Evolutionary conservation across 176 grass and related monocot genomes (phyloP), one percentile per base, ranked within the genome.

Genomic region (Oryza nivara): DNA sequence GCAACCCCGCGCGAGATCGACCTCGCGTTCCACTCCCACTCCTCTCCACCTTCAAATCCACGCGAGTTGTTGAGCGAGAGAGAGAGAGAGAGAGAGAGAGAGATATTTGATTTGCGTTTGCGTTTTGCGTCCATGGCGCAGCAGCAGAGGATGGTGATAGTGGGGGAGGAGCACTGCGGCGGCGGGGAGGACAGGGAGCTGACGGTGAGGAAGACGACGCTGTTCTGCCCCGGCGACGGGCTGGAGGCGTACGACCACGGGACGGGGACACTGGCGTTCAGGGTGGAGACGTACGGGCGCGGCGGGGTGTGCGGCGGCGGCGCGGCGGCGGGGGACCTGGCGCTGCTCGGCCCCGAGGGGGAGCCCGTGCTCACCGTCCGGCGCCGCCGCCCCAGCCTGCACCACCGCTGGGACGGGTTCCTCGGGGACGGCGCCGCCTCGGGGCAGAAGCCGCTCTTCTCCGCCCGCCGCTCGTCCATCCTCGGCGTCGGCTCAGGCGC

Each of bases 381-480:
- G 47, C 77, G 92, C 14, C 92, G 86, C 87, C 76, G 96, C 49
- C 96, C 93, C 41, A 99, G 96, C 88, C 85, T 99, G 83, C 96
- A 96, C 86, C 78, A 91, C 51, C 86, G 96, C 70, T 99, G 96
- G 96, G 96, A 99, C 65, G 96, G 91, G 9, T 99, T 92, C 88
- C 68, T 86, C 3, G 96, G 96, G 2, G 96, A 96, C 86, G 84
- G 78, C 73, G 34, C 35, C 5, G 88, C 65, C 11, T 43, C 66
- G 2, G 84, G 84, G 0, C 80, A 84, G 95, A 92, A 92, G 86
- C 93, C 96, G 9, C 41, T 94, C 36, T 99, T 99, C 89, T 85
- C 93, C 43, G 91, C 92, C 6, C 90, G 96, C 69, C 88, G 92
- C 41, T 94, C 96, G 2, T 92, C 96, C 70, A 99, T 99, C 86